Evolutionary conservation across 129 eudicot genomes (phyloP).

Genomic region (Sambucus nigra): DNA sequence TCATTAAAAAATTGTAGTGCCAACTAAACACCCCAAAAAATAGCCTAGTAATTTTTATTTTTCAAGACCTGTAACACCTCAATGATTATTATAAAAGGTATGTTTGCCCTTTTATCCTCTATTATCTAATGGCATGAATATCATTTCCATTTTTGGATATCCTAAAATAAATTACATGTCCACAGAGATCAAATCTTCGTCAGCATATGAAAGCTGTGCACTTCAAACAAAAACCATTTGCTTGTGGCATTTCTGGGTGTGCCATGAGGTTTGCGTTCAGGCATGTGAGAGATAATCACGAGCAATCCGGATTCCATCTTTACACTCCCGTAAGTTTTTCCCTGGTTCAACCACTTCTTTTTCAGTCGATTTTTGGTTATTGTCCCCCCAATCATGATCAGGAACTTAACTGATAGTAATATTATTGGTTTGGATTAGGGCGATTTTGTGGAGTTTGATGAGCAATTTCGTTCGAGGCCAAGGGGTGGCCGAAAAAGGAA

Average conservation of each 20-base stretch:
- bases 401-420: too few relatives aligned
- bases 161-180: neutral
- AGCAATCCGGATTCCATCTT: slow-evolving; percentile 51
- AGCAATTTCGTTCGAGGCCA: too few relatives aligned
- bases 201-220: slow-evolving; percentile 83
- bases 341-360: neutral
- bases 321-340: slow-evolving; percentile 33
- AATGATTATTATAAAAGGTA: too few relatives aligned
- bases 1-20: too few relatives aligned
- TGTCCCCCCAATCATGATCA: too few relatives aligned
- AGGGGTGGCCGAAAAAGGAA: too few relatives aligned
- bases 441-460: too few relatives aligned
- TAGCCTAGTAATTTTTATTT: too few relatives aligned
- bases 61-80: too few relatives aligned
- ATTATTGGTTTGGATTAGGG: too few relatives aligned
- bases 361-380: neutral
- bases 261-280: slow-evolving; percentile 65
- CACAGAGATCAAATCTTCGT: slow-evolving; percentile 73
- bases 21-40: too few relatives aligned
- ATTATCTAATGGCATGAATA: neutral
- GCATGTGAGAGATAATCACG: slow-evolving; percentile 89
- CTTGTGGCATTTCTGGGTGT: slow-evolving; percentile 58
- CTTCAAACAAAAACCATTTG: slow-evolving; percentile 43
- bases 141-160: neutral
- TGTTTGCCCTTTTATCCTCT: too few relatives aligned